These are phyloP conservation scores for Malus domestica DNA, from an alignment of 306 rosid genomes.

Conservation along the genomic window DNA sequence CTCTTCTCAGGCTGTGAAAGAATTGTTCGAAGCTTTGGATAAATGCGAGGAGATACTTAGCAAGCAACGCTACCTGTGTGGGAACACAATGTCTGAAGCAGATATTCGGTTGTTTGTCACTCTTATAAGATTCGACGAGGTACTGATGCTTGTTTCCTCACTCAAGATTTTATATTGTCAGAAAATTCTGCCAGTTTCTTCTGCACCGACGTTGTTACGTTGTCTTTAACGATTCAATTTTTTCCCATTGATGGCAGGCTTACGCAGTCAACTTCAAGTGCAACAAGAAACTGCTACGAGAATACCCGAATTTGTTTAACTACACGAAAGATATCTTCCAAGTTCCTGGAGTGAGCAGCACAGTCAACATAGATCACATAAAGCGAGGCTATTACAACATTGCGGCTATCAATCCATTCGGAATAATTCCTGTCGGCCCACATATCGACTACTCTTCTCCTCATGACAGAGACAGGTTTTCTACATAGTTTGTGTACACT, in stretches of 20 bases:
- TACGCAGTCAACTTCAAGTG: constrained; percentile 94
- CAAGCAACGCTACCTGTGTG: constrained; percentile 78
- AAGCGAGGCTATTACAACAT: constrained; percentile 81
- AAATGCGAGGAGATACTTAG: constrained; percentile 71
- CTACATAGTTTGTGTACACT: constrained; percentile 28
- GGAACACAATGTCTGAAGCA: constrained; percentile 67
- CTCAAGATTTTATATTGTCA: not conserved
- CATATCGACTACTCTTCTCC: constrained; percentile 58
- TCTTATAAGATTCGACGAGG: constrained; percentile 95
- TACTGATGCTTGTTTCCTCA: constrained; percentile 13
- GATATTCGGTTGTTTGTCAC: constrained; percentile 90
- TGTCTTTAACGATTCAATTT: not conserved
- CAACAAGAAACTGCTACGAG: constrained; percentile 77
- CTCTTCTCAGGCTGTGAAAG: constrained; percentile 54
- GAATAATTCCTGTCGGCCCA: constrained; percentile 69
- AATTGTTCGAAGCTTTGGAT: constrained; percentile 69
- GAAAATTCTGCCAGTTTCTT: not conserved
- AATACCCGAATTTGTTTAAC: constrained; percentile 73
- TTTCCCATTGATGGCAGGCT: constrained; percentile 42
- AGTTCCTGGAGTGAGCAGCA: constrained; percentile 59
- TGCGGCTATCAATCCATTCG: constrained; percentile 79
- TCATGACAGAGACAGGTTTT: constrained; percentile 64
- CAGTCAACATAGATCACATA: constrained; percentile 76
- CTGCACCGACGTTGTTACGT: not conserved
- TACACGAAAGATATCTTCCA: constrained; percentile 82